Percentiles rank a stretch among this genome's conserved stretches.
These are phyloP conservation scores for Cutaneotrichosporon sp. DNA, from an alignment of 1,284 basidiomycete genomes.

Conservation along the genomic window DNA sequence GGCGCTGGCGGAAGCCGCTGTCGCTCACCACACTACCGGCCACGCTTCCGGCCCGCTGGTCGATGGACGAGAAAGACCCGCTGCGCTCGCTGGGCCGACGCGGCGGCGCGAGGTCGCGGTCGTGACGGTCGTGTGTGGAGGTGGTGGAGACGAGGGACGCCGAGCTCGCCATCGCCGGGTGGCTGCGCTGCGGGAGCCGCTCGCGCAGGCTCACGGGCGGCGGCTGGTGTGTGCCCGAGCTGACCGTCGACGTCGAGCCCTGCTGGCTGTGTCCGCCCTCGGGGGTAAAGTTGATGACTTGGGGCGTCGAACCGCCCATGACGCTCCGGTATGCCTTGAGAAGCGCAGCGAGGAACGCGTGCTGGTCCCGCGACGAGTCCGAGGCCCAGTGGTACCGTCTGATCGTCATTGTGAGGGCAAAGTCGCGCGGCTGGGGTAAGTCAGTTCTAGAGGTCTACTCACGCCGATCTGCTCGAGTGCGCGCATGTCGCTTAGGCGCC, in stretches of 20 bases:
- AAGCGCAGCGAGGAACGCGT: constrained; percentile 66
- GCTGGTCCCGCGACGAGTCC: constrained; percentile 70
- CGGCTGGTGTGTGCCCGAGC: background rate
- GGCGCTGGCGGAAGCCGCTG: constrained; percentile 1
- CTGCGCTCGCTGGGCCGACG: background rate
- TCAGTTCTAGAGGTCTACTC: constrained; percentile 48
- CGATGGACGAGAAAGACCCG: constrained; percentile 11
- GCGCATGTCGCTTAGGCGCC: constrained; percentile 80
- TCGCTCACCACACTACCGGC: background rate
- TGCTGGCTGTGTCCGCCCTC: background rate
- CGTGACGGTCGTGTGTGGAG: background rate
- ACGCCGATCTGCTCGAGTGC: constrained; percentile 75
- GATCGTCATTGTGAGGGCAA: constrained; percentile 75
- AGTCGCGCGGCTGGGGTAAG: constrained; percentile 62
- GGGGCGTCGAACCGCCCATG: constrained; percentile 55
- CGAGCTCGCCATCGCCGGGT: constrained; percentile 9
- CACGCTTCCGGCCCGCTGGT: background rate
- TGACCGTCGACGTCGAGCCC: background rate
- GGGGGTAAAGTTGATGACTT: constrained; percentile 45
- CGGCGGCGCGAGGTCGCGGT: constrained; percentile 9
- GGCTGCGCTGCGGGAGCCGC: background rate
- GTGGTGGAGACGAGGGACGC: background rate
- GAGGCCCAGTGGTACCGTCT: constrained; percentile 85
- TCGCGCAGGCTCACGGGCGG: constrained; percentile 4
- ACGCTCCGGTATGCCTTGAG: constrained; percentile 60